phyloP scores from a whole-genome alignment of 257 asterid genomes.

The Vinca minor region DNA sequence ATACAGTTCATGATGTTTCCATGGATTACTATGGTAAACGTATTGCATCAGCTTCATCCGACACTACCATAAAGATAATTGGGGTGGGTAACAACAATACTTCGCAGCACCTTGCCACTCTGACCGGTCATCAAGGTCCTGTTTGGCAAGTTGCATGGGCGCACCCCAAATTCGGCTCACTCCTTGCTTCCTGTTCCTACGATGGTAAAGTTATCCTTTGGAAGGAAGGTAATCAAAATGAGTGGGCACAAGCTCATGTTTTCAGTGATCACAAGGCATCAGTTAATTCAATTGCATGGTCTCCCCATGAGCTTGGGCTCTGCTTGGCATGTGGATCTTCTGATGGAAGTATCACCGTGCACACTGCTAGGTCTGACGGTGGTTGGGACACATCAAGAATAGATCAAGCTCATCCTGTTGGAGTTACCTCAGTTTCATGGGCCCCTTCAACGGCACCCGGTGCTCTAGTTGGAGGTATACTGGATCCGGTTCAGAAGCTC shows the following conservation, averaged over 20 bases:
- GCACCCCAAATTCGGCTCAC: constrained; percentile 83
- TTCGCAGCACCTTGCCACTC: constrained; percentile 75
- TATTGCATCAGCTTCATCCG: constrained; percentile 87
- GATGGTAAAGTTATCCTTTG: constrained; percentile 84
- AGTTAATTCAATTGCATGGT: constrained; percentile 88
- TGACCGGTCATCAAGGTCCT: constrained; percentile 82
- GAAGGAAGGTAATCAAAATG: constrained; percentile 78
- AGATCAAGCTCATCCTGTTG: constrained; percentile 93
- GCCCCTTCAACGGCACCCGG: constrained; percentile 87
- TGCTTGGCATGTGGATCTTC: constrained; percentile 95
- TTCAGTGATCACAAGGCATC: constrained; percentile 75
- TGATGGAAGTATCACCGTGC: constrained; percentile 70
- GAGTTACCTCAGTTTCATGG: constrained; percentile 95
- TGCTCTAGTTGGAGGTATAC: constrained; percentile 57
- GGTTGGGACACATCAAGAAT: constrained; percentile 77
- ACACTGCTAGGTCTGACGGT: constrained; percentile 62
- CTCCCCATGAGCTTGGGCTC: constrained; percentile 80
- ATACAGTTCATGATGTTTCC: constrained; percentile 73
- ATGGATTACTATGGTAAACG: constrained; percentile 97
- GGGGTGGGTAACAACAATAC: constrained; percentile 61
- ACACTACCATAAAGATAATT: constrained; percentile 61
- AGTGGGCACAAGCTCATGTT: constrained; percentile 68
- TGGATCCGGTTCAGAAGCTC: constrained; percentile 72
- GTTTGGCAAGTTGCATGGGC: constrained; percentile 98
- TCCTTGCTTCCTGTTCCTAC: constrained; percentile 82